Base-by-base conservation (phyloP, 345 rosid species). In the Durio zibethinus region DNA sequence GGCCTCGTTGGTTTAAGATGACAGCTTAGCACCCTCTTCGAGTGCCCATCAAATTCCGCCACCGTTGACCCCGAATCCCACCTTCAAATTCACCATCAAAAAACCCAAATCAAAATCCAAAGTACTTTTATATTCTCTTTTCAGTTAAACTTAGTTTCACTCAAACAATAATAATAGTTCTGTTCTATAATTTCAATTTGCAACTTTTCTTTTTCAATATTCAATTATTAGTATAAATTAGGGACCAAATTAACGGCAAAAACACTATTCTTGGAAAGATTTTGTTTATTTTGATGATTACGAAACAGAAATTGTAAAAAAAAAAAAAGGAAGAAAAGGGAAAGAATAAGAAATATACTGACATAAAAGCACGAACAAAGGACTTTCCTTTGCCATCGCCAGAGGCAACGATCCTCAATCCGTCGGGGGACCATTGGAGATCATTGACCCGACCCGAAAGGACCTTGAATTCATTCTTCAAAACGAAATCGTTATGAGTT, bases 361-460 rank as follows among this genome's bases (percentile, higher is more conserved):
- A 93, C 99, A 92, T 92, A 72, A 96, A 96, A 52, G 98, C 92
- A 21, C 99, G 93, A 79, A 96, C 98, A 29, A 96, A 83, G 0
- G 98, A 93, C 61, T 92, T 93, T 7, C 97, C 99, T 78, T 93
- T 96, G 38, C 97, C 99, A 69, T 93, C 99, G 14, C 99, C 98
- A 50, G 88, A 92, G 3, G 98, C 99, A 0, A 93, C 99, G 68
- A 96, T 91, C 76, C 98, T 79, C 80, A 90, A 74, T 0, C 94
- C 86, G 61, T 93, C 98, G 18, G 97, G 94, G 1, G 99, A 96
- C 99, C 99, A 96, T 78, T 92, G 97, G 29, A 96, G 91, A 81
- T 96, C 99, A 64, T 92, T 97, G 89, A 96, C 88, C 85, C 97
- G 90, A 45, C 97, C 97, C 54, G 94, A 83, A 65, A 96, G 83